Conservation (phyloP, 805 yeast species). For the Starmerella floris region DNA sequence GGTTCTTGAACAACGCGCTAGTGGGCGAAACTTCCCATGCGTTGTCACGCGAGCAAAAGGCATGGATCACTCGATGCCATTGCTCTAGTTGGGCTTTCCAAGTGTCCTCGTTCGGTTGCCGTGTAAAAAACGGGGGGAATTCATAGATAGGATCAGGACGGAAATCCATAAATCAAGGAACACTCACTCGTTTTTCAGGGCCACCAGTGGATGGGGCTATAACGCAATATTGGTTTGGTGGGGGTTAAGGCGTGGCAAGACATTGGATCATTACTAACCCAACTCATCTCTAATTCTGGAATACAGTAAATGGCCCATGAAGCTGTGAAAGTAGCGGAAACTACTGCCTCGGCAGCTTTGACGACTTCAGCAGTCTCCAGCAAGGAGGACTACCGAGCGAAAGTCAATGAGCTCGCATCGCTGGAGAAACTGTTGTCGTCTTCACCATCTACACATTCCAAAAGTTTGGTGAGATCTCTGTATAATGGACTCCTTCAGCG, state of each 20-base stretch:
- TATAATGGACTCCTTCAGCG: conserved; percentile 16
- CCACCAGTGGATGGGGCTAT: too few species aligned
- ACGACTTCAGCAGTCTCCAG: too few species aligned
- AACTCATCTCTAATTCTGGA: too few species aligned
- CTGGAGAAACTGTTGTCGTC: not conserved
- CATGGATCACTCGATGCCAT: conserved; percentile 57
- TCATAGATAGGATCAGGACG: conserved; percentile 34
- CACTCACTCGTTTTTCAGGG: too few species aligned
- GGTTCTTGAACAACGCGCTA: conserved; percentile 25
- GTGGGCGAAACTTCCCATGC: conserved; percentile 38
- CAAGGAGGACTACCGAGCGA: not conserved
- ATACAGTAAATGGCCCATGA: too few species aligned
- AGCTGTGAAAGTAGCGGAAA: too few species aligned
- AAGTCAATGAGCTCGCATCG: not conserved
- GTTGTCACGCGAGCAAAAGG: conserved; percentile 43
- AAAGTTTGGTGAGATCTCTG: not conserved
- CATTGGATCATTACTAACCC: too few species aligned
- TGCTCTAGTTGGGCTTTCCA: conserved; percentile 63
- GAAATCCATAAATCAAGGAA: not conserved
- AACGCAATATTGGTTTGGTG: too few species aligned
- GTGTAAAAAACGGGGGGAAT: conserved; percentile 86
- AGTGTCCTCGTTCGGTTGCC: conserved; percentile 72
- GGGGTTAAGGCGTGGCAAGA: too few species aligned
- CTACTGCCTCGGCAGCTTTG: too few species aligned
- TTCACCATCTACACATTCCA: not conserved